Percentiles rank a stretch among this genome's conserved stretches.
phyloP scores from a whole-genome alignment of 306 rosid genomes.

The Inga laurina region DNA sequence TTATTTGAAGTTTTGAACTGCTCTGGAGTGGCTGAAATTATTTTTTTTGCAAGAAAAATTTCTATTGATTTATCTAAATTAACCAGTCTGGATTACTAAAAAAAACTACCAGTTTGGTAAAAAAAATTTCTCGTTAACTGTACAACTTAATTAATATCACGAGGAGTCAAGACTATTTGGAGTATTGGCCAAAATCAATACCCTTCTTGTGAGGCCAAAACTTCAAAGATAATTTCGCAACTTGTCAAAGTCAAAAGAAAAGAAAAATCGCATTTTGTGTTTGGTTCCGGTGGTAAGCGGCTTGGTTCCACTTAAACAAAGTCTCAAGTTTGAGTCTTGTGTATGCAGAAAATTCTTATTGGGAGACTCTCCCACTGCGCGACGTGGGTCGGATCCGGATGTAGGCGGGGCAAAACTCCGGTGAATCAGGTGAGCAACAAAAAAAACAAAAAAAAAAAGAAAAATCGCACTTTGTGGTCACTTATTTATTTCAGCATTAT shows the following conservation, averaged over 20 bases:
- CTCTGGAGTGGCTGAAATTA: not conserved
- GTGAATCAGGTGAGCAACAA: no score
- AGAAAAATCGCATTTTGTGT: not conserved
- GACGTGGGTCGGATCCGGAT: no score
- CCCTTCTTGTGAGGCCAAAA: not conserved
- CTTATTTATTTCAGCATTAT: not conserved
- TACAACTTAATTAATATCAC: no score
- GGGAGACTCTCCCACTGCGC: no score
- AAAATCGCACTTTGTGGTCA: not conserved
- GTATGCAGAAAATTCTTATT: no score
- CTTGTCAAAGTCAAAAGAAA: no score
- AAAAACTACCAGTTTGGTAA: no score
- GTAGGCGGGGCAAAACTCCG: no score
- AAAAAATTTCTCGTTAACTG: not conserved
- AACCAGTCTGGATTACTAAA: not conserved
- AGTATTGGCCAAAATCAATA: not conserved
- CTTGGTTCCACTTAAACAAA: no score
- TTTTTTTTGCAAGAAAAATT: not conserved
- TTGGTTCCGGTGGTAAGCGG: no score
- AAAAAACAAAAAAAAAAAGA: no score
- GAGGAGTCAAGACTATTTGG: not conserved
- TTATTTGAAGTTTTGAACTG: not conserved
- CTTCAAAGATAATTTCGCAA: not conserved
- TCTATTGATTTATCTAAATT: not conserved
- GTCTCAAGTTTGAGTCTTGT: no score